Percentiles rank a stretch among this genome's conserved stretches.
phyloP scores from a whole-genome alignment of 2,329 filamentous ascomycete species.

The Cercospora brassicicola region DNA sequence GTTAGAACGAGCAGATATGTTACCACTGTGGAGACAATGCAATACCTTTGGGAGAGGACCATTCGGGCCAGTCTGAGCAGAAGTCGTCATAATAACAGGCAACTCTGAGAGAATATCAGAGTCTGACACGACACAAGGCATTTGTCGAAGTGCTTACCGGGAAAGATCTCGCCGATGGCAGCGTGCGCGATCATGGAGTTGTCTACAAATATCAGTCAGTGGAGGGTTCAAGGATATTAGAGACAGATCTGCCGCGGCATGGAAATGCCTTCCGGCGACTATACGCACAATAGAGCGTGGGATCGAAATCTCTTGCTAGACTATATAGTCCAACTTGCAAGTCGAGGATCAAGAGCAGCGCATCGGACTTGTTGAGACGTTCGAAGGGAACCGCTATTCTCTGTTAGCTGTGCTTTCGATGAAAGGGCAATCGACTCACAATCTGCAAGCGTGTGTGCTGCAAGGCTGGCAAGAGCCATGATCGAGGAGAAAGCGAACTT shows the following conservation, averaged over 20 bases:
- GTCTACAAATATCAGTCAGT: slow-evolving; percentile 27
- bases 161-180: slow-evolving; percentile 63
- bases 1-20: neutral
- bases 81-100: slow-evolving; percentile 70
- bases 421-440: slow-evolving; percentile 5
- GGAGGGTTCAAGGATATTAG: no score
- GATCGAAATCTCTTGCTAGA: slow-evolving; percentile 65
- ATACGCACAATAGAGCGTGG: slow-evolving; percentile 56
- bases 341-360: slow-evolving; percentile 58
- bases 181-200: slow-evolving; percentile 69
- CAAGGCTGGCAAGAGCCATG: slow-evolving; percentile 13
- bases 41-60: slow-evolving; percentile 61
- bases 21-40: neutral
- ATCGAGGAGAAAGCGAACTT: neutral
- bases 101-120: slow-evolving; percentile 45
- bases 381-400: slow-evolving; percentile 35
- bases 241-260: neutral
- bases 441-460: slow-evolving; percentile 14
- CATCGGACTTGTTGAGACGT: slow-evolving; percentile 46
- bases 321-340: slow-evolving; percentile 61
- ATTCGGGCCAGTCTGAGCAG: slow-evolving; percentile 67
- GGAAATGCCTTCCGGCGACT: neutral
- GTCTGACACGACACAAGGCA: neutral
- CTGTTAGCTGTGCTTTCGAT: neutral
- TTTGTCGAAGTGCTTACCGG: neutral